Evolutionary conservation across 371 early-diverging fungal genomes (phyloP).

Genomic region (Sporodiniella umbellata): DNA sequence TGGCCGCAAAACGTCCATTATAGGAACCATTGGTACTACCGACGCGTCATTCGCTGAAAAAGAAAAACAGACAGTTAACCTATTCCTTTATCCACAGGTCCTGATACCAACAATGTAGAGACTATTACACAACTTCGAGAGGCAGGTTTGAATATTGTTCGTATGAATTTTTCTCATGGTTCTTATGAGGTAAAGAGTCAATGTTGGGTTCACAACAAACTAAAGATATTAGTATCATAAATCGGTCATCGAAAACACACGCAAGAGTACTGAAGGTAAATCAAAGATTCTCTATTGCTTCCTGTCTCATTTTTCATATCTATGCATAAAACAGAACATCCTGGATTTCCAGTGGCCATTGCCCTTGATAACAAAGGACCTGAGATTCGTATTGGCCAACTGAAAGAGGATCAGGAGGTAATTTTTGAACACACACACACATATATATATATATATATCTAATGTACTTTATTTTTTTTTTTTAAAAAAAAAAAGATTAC

Average conservation of each 20-base stretch:
- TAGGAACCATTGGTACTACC: slow-evolving; percentile 21
- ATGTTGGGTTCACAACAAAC: too few species aligned
- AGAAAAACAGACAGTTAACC: too few species aligned
- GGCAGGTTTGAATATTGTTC: slow-evolving; percentile 95
- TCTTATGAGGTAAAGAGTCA: slow-evolving; percentile 71
- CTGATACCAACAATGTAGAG: slow-evolving; percentile 83
- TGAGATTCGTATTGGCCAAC: slow-evolving; percentile 81
- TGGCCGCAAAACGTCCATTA: slow-evolving; percentile 75
- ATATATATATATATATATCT: too few species aligned
- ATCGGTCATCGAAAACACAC: slow-evolving; percentile 78
- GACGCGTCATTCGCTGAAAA: not conserved
- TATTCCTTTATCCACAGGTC: slow-evolving; percentile 57
- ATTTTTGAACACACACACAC: too few species aligned
- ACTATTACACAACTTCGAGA: slow-evolving; percentile 81
- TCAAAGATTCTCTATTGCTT: too few species aligned
- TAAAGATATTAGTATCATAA: slow-evolving; percentile 88
- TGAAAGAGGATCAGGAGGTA: slow-evolving; percentile 61
- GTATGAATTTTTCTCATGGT: slow-evolving; percentile 95
- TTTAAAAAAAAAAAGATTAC: slow-evolving; percentile 36
- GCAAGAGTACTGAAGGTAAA: slow-evolving; percentile 53
- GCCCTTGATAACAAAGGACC: slow-evolving; percentile 88
- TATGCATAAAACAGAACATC: slow-evolving; percentile 34
- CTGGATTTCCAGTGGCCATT: slow-evolving; percentile 78
- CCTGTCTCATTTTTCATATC: not conserved
- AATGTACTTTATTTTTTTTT: too few species aligned